Evolutionary conservation across 148 eudicot species (phyloP).

Genomic region (Arbutus unedo): DNA sequence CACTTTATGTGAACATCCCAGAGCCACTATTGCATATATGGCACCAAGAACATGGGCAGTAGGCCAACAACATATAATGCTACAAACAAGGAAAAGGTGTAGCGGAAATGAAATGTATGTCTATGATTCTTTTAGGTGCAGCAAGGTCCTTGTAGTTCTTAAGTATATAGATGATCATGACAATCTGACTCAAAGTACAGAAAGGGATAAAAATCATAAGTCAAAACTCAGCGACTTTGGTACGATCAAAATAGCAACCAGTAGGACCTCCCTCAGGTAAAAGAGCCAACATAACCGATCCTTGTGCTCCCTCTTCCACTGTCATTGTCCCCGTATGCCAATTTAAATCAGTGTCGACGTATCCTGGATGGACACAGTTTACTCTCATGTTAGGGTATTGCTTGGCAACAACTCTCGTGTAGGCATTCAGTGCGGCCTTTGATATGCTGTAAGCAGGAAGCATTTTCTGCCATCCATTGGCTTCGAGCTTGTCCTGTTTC

Average conservation of each 20-base stretch:
- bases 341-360: conserved; percentile 34
- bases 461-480: conserved; percentile 44
- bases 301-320: conserved; percentile 41
- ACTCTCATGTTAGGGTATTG: conserved; percentile 34
- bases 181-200: not conserved
- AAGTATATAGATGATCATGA: not conserved
- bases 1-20: not conserved
- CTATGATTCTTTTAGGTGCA: not conserved
- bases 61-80: not conserved
- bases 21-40: not conserved
- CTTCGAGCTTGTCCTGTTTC: conserved; percentile 29
- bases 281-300: conserved; percentile 41
- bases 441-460: conserved; percentile 48
- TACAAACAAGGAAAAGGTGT: not conserved
- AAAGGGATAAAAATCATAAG: not conserved
- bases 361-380: conserved; percentile 48
- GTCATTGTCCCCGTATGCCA: conserved; percentile 44
- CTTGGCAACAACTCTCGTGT: conserved; percentile 38
- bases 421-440: conserved; percentile 40
- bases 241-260: conserved; percentile 36
- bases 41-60: not conserved
- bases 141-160: not conserved
- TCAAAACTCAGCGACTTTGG: conserved; percentile 32
- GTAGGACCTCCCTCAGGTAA: conserved; percentile 35
- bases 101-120: not conserved